Evolutionary conservation across 306 rosid species (phyloP), one percentile per base, ranked within the genome.

Genomic region (Arachis stenosperma): DNA sequence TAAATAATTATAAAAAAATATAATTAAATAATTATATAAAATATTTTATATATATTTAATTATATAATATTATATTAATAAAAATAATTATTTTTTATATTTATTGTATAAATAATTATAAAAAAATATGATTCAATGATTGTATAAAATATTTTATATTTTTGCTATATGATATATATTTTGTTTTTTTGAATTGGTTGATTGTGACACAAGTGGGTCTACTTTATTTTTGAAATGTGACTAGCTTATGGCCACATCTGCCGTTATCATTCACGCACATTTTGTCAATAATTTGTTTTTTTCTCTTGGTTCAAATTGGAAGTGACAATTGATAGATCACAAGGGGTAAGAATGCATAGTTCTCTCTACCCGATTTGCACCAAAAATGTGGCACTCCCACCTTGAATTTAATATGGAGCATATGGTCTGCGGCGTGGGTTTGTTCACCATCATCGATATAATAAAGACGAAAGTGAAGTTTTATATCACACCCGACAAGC

Each of bases 171-270:
- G 6, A 12, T 62, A 1, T 46, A 17, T 44, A 17, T 17, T 17
- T 50, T 39, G 7, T 3, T 42, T 7, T 27, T 37, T 33, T 61
- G 10, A 4, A 50, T 13, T 10, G 59, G 39, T 56, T 55, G n/a
- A 13, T 40, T 11, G 54, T 14, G 14, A 8, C 6, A 7, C 30
- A 7, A 54, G 70, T 61, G 76, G 72, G 74, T 37, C 53, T 63
- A 50, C 54, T 12, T 48, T 48, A 3, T 3, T 11, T 48, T 0
- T 41, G 11, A 8, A n/a, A 41, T 52, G 27, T 33, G 44, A 70
- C 29, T 57, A 14, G 44, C 44, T 56, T 42, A 12, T 56, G 56
- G 65, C 56, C 65, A 57, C 66, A 43, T 69, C 13, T 48, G 54
- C 54, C 5, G 15, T 48, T 48, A 3, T 48, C 14, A 48, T 11